Evolutionary conservation across 164 flowering plant genomes (phyloP).

Genomic region (Vitis rupestris): DNA sequence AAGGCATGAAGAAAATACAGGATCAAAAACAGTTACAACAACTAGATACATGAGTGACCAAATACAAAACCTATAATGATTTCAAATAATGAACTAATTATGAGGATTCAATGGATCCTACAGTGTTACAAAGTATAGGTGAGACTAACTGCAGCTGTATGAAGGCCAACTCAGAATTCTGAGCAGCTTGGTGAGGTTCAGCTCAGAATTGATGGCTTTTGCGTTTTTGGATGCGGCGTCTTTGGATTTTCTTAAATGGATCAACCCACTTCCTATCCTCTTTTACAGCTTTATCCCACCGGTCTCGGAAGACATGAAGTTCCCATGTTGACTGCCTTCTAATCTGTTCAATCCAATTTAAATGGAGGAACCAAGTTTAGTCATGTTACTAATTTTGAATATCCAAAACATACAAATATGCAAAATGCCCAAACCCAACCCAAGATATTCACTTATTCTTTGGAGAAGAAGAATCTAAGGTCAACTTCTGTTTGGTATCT

Average conservation of each 20-base stretch:
- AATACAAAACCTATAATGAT: background rate
- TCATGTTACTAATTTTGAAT: too few relatives aligned
- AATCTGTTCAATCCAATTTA: slow-evolving; percentile 45
- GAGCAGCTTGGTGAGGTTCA: background rate
- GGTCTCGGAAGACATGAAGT: slow-evolving; percentile 52
- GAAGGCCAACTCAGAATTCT: background rate
- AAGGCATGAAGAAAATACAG: too few relatives aligned
- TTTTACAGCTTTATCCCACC: slow-evolving; percentile 77
- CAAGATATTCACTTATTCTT: too few relatives aligned
- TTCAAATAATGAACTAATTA: slow-evolving; percentile 15
- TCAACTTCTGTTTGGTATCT: too few relatives aligned
- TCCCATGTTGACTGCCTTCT: slow-evolving; percentile 83
- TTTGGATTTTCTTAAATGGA: slow-evolving; percentile 39
- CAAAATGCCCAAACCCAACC: too few relatives aligned
- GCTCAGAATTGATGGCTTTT: background rate
- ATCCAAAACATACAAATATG: too few relatives aligned
- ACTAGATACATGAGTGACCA: background rate
- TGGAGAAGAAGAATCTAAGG: too few relatives aligned
- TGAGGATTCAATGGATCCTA: slow-evolving; percentile 2
- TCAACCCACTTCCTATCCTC: slow-evolving; percentile 81
- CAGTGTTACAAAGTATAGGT: slow-evolving; percentile 12
- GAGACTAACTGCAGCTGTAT: background rate
- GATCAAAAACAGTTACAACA: background rate
- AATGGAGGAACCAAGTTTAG: background rate
- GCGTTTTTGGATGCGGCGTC: slow-evolving; percentile 8